A percentile compares a stretch with the other conserved stretches of the same genome.
Evolutionary conservation across 2,329 filamentous ascomycete genomes (phyloP).

Genomic region (Tolypocladium ovalisporum): DNA sequence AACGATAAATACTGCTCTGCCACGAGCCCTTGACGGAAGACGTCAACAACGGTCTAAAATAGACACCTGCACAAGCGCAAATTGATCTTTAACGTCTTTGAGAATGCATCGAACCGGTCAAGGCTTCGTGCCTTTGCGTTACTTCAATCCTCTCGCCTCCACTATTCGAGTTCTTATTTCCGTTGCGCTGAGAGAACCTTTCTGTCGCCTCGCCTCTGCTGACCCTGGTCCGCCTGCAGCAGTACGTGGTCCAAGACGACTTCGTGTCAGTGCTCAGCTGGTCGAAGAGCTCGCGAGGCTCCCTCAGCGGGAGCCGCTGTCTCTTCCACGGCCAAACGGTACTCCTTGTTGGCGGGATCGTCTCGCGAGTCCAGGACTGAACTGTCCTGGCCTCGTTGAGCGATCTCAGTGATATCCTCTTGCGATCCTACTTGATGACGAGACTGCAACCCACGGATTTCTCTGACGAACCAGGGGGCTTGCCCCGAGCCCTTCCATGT

Average conservation of each 20-base stretch:
- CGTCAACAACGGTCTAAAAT: background rate
- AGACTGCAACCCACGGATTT: conserved; percentile 10
- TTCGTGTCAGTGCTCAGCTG: background rate
- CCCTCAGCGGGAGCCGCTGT: background rate
- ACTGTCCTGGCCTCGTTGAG: conserved; percentile 3
- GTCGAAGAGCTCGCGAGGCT: background rate
- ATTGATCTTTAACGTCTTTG: background rate
- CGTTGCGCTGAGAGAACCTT: background rate
- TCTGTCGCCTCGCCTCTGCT: background rate
- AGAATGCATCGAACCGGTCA: background rate
- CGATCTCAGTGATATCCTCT: background rate
- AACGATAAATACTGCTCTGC: background rate
- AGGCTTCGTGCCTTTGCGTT: background rate
- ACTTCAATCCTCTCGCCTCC: background rate
- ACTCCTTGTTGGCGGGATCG: conserved; percentile 13
- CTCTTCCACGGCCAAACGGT: background rate
- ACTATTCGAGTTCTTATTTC: background rate
- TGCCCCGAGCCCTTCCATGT: conserved; percentile 38
- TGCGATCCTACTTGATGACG: background rate
- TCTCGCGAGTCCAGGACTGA: conserved; percentile 5
- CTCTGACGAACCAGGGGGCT: conserved; percentile 36
- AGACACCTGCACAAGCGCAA: background rate
- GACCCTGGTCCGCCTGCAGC: background rate
- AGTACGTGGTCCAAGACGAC: background rate
- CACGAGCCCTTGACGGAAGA: background rate